Percentiles rank a stretch among this genome's conserved stretches.
These are phyloP conservation scores for Raffaelea albimanens DNA, from an alignment of 2,329 filamentous ascomycete genomes.

Conservation along the genomic window DNA sequence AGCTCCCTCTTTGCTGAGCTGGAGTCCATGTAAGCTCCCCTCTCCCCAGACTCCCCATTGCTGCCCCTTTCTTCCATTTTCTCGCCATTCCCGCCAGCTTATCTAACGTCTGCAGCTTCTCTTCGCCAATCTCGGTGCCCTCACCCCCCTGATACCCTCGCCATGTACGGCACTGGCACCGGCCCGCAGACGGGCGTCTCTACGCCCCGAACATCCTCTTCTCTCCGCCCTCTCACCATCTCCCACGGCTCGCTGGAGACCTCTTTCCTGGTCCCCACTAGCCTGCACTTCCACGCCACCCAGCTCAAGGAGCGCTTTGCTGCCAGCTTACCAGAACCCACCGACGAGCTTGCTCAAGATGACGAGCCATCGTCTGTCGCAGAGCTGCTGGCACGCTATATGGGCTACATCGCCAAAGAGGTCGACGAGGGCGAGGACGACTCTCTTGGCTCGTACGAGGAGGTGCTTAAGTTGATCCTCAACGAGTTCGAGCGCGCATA, in stretches of 20 bases:
- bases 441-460: conserved; percentile 76
- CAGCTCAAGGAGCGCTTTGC: conserved; percentile 89
- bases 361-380: conserved; percentile 95
- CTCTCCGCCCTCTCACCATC: conserved; percentile 82
- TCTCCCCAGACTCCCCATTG: background rate
- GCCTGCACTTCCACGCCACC: conserved; percentile 89
- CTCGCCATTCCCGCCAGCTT: background rate
- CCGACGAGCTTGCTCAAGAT: conserved; percentile 94
- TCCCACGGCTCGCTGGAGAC: conserved; percentile 93
- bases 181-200: conserved; percentile 93
- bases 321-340: conserved; percentile 75
- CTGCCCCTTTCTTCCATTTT: too few species aligned
- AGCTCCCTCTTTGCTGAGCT: conserved; percentile 16
- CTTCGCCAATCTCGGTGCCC: background rate
- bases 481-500: conserved; percentile 97
- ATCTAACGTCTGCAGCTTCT: background rate
- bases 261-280: conserved; percentile 89
- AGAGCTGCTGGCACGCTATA: conserved; percentile 87
- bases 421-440: conserved; percentile 91
- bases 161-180: conserved; percentile 78
- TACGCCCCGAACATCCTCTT: conserved; percentile 87
- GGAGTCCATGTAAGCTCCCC: conserved; percentile 11
- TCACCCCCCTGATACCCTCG: conserved; percentile 32
- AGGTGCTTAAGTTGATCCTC: conserved; percentile 83
- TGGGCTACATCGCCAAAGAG: conserved; percentile 81